phyloP scores from a whole-genome alignment of 805 yeast species.

The Yamadazyma takamatsuzukensis region DNA sequence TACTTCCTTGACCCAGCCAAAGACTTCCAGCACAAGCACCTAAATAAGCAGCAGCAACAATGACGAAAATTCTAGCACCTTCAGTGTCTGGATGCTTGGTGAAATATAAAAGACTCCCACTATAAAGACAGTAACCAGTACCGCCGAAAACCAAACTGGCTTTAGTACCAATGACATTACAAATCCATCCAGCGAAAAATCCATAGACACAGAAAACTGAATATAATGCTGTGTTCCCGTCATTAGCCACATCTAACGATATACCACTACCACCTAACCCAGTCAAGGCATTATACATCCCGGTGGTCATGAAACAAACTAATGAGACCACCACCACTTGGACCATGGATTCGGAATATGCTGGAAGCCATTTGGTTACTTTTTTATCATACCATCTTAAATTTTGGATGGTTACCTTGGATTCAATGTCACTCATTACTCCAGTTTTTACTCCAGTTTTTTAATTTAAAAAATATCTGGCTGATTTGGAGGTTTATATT shows the following conservation, averaged over 20 bases:
- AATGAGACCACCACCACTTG: constrained; percentile 46
- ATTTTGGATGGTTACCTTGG: too few relatives aligned
- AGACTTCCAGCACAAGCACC: constrained; percentile 53
- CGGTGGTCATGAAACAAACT: constrained; percentile 47
- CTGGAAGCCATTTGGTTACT: constrained; percentile 20
- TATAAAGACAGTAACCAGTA: constrained; percentile 51
- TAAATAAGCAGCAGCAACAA: constrained; percentile 53
- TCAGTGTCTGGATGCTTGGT: constrained; percentile 20
- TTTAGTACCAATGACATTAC: constrained; percentile 47
- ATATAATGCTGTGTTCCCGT: constrained; percentile 51
- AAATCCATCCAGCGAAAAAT: constrained; percentile 52
- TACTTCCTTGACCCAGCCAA: constrained; percentile 59
- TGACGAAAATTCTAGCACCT: constrained; percentile 47
- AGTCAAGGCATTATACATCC: constrained; percentile 48
- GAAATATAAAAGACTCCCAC: constrained; percentile 40
- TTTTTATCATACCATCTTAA: constrained; percentile 34
- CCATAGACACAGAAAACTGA: constrained; percentile 54
- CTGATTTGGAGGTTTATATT: not conserved
- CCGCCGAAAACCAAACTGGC: constrained; percentile 49
- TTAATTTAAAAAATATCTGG: too few relatives aligned
- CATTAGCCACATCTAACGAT: constrained; percentile 38
- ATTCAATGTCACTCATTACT: too few relatives aligned
- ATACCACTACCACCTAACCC: constrained; percentile 49
- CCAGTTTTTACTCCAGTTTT: too few relatives aligned
- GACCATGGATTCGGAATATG: constrained; percentile 34